Evolutionary conservation across 1,284 basidiomycete genomes (phyloP).

Genomic region (Leccinum subrobustum): DNA sequence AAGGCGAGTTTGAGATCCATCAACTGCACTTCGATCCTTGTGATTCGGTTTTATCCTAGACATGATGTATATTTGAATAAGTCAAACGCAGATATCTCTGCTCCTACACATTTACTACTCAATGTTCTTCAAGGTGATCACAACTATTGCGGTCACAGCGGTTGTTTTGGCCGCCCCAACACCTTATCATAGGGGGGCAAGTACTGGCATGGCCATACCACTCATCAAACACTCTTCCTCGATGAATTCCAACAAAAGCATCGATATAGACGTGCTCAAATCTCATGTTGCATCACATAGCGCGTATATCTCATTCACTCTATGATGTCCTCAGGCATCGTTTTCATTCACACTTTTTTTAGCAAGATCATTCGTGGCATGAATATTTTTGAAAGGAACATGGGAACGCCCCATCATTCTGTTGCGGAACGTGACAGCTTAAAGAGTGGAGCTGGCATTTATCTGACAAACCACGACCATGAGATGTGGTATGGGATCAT

Average conservation of each 20-base stretch:
- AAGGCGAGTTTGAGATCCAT: no score
- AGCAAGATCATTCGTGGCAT: not conserved
- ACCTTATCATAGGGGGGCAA: not conserved
- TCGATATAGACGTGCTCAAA: not conserved
- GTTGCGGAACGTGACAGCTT: not conserved
- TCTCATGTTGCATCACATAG: not conserved
- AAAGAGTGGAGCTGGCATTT: no score
- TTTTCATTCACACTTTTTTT: not conserved
- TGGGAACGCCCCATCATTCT: not conserved
- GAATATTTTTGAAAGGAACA: not conserved
- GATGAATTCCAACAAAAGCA: not conserved
- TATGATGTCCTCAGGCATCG: not conserved
- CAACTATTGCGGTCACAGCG: not conserved
- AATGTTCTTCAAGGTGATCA: not conserved
- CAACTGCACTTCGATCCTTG: no score
- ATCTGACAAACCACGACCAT: no score
- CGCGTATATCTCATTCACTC: not conserved
- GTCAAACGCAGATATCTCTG: no score
- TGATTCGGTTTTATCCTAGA: no score
- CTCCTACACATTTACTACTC: not conserved
- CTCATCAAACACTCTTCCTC: not conserved
- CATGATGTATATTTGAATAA: no score
- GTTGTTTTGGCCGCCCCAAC: not conserved
- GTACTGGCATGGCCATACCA: not conserved
- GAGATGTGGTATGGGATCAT: no score